Conservation (phyloP, 129 eudicot genomes). For the Heracleum sosnowskyi region DNA sequence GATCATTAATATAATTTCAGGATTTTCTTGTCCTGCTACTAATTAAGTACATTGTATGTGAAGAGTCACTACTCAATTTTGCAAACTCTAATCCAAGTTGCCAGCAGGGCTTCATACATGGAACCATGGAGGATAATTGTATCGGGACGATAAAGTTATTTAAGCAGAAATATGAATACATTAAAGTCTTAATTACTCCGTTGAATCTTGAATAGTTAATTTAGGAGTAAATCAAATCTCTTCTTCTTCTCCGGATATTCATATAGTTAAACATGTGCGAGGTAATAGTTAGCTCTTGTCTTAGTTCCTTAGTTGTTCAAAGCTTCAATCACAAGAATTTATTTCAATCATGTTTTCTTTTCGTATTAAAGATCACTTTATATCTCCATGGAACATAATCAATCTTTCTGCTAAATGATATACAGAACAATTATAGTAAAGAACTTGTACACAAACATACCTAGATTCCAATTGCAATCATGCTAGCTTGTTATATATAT, state of each 20-base stretch:
- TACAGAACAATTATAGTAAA: not conserved
- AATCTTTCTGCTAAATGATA: not conserved
- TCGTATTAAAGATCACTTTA: not conserved
- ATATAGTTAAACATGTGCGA: too few species aligned
- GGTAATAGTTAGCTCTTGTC: not conserved
- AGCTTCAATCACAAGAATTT: not conserved
- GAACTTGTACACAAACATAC: not conserved
- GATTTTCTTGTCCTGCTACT: not conserved
- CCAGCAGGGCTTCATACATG: not conserved
- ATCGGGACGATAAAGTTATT: not conserved
- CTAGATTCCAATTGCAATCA: slow-evolving; percentile 2
- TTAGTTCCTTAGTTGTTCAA: not conserved
- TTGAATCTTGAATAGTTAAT: too few species aligned
- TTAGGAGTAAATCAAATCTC: not conserved
- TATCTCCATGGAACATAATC: not conserved
- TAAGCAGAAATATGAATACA: too few species aligned
- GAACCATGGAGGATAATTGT: not conserved
- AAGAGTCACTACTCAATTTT: slow-evolving; percentile 1
- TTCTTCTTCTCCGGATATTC: not conserved
- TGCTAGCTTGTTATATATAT: not conserved
- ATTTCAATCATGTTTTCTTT: not conserved
- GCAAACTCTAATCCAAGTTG: not conserved
- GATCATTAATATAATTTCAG: not conserved
- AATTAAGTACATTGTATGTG: slow-evolving; percentile 7
- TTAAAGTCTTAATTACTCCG: too few species aligned